A percentile compares a stretch with the other conserved stretches of the same genome.
Conservation (phyloP, 169 alveolate genomes). For the Plasmodium vinckei region DNA sequence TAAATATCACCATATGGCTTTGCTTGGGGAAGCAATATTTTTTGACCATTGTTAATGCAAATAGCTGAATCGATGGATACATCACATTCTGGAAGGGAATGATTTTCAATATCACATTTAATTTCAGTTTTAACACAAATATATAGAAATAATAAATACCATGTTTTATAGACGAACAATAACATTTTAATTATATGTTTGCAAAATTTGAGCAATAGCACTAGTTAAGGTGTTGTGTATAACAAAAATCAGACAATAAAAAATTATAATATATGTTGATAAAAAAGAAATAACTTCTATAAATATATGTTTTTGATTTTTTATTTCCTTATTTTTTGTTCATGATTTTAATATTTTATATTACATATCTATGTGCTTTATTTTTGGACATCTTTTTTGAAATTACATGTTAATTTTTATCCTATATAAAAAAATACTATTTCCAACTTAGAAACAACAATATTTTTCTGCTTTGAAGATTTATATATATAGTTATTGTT, state of each 20-base stretch:
- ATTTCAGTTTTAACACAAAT: slow-evolving; percentile 24
- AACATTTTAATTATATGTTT: slow-evolving; percentile 34
- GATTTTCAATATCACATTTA: slow-evolving; percentile 36
- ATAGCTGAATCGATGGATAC: slow-evolving; percentile 84
- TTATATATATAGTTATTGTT: no score
- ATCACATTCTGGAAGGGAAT: slow-evolving; percentile 79
- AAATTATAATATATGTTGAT: not conserved
- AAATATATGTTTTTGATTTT: no score
- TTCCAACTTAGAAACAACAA: no score
- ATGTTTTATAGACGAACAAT: slow-evolving; percentile 34
- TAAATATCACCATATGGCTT: slow-evolving; percentile 76
- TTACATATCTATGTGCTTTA: no score
- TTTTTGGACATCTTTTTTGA: no score
- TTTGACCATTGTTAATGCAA: slow-evolving; percentile 82
- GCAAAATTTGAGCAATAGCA: not conserved
- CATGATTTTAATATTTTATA: no score
- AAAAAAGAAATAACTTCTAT: not conserved
- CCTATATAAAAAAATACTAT: no score
- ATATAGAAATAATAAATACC: slow-evolving; percentile 26
- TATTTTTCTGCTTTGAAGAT: no score
- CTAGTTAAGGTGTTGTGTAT: not conserved
- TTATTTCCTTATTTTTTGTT: no score
- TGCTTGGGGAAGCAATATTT: slow-evolving; percentile 81
- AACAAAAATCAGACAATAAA: not conserved
- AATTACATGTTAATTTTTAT: no score